Base-by-base conservation (phyloP, 129 eudicot species). In the Artemisia argyi region DNA sequence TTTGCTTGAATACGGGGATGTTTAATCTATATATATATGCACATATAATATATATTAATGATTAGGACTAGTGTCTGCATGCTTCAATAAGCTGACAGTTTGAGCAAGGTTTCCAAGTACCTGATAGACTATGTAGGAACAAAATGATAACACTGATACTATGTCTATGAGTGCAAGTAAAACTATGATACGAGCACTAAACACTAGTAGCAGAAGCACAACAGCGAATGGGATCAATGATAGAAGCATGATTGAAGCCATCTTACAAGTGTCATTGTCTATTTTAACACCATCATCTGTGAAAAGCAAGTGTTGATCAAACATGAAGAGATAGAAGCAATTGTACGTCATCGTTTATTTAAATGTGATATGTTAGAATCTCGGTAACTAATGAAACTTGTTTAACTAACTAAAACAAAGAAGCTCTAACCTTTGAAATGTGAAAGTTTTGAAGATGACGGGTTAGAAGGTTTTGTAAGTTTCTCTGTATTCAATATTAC, bases 81-180 rank as follows among this genome's bases (percentile, higher is more conserved):
- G 11, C 44, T 61, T 26, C 11, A 39, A 61, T 11, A 3, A 28
- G 15, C n/a, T 28, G n/a, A 57, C 3, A 57, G 11, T 57, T 19
- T 57, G 11, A 57, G n/a, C 57, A 20, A 14, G 30, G 22, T 57
- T 2, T 57, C 10, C 20, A 11, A 50, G 26, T 68, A 68, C 73
- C 73, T 68, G 73, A 50, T 68, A 68, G 8, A 3, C 47, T 24
- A 68, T 49, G 60, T 68, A 50, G 60, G 60, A 68, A 20, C 55
- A 7, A n/a, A 68, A 28, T 9, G 73, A 24, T 30, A 14, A 3
- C 9, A 20, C 42, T 50, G 73, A 50, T 24, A 68, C 22, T 20
- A 68, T 49, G 60, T 50, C 22, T 20, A 68, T 49, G 60, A 68
- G 73, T 14, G 60, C 59, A 49, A 68, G 9, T 24, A 26, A 24